Evolutionary conservation across 495 filamentous ascomycete genomes (phyloP), one percentile per base, ranked within the genome.

Genomic region (Lophiotrema nucula): DNA sequence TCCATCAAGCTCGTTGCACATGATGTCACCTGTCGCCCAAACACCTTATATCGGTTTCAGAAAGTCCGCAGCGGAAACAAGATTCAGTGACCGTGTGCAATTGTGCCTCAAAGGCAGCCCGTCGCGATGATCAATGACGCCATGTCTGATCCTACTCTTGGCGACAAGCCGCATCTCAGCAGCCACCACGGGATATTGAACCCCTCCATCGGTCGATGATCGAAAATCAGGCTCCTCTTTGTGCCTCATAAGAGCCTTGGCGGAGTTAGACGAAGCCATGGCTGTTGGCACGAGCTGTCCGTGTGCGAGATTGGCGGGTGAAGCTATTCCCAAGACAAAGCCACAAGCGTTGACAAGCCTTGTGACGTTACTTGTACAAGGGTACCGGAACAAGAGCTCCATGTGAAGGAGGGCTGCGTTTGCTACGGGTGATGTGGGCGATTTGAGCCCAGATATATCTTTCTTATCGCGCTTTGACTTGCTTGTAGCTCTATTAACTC

Each of bases 251-350:
- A 5, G 33, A 8, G 24, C 26, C 46, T 49, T 49, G 26, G 22
- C 26, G 13, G 6, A n/a, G 15, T 19, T 21, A 10, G 10, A 33
- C 2, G 16, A 38, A 18, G 47, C 47, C 28, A 27, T 50, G 47
- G 31, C 47, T 38, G 6, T 35, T 50, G 27, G 27, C 19, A 50
- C 15, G 31, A 8, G 15, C 8, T 35, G n/a, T n/a, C n/a, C n/a
- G n/a, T n/a, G n/a, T n/a, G n/a, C n/a, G 31, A 19, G 47, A 50
- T 38, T 50, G 47, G 27, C 31, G 47, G 27, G 18, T 26, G 22
- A 35, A 33, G 28, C 18, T n/a, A 13, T 22, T 12, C 13, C 11
- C 23, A 38, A 50, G 47, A 35, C 27, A 50, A 22, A 50, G 27
- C 31, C 26, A 38, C 45, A 8, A 8, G 15, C 4, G 5, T 31